A percentile compares a stretch with the other conserved stretches of the same genome.
These are phyloP conservation scores for Asterionellopsis glacialis DNA, from an alignment of 108 stramenopile genomes.

Conservation along the genomic window DNA sequence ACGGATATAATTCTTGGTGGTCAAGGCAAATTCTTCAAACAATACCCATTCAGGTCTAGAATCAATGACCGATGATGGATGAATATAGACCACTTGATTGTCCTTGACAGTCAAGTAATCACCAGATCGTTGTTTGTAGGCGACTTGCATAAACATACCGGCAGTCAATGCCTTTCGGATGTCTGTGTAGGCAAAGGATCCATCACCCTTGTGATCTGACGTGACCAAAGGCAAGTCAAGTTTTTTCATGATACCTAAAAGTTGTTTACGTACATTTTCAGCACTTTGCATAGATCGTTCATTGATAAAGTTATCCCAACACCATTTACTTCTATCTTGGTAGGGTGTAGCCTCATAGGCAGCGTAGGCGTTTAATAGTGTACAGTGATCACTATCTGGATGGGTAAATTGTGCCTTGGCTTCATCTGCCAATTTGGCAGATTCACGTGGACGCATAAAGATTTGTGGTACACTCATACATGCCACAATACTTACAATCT, in stretches of 20 bases:
- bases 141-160: slow-evolving; percentile 96
- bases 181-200: slow-evolving; percentile 80
- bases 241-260: slow-evolving; percentile 85
- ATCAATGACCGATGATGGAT: slow-evolving; percentile 90
- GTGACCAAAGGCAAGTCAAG: slow-evolving; percentile 83
- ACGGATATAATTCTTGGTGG: slow-evolving; percentile 96
- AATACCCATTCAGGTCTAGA: slow-evolving; percentile 96
- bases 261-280: slow-evolving; percentile 87
- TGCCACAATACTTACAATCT: slow-evolving; percentile 95
- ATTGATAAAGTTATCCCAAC: slow-evolving; percentile 98
- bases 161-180: slow-evolving; percentile 88
- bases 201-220: slow-evolving; percentile 77
- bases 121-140: slow-evolving; percentile 89
- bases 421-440: slow-evolving; percentile 94
- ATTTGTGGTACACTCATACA: slow-evolving; percentile 94
- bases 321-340: slow-evolving; percentile 90
- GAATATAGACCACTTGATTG: slow-evolving; percentile 94
- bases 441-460: slow-evolving; percentile 94
- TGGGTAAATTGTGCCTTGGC: slow-evolving; percentile 98
- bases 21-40: slow-evolving; percentile 98
- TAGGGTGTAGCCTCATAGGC: slow-evolving; percentile 83
- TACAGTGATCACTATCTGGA: slow-evolving; percentile 94
- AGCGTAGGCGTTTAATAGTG: slow-evolving; percentile 93
- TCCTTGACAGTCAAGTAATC: slow-evolving; percentile 98
- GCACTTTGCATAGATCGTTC: slow-evolving; percentile 90